A percentile compares a stretch with the other conserved stretches of the same genome.
phyloP scores from a whole-genome alignment of 257 asterid genomes.

The Forsythia suspensa region DNA sequence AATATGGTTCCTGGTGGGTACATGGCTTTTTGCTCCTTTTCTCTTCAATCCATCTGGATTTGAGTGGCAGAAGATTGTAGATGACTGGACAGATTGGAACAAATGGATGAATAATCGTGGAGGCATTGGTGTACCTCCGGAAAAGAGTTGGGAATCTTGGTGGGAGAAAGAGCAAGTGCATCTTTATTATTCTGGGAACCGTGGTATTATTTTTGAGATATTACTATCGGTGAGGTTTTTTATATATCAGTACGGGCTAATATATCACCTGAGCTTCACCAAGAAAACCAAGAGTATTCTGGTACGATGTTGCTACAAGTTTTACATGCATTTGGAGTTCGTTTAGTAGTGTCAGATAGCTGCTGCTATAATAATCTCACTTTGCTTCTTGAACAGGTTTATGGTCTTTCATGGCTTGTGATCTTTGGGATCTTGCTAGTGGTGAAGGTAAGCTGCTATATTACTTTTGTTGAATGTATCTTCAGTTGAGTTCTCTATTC shows the following conservation, averaged over 20 bases:
- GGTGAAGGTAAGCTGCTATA: slow-evolving; percentile 60
- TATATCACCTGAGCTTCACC: slow-evolving; percentile 83
- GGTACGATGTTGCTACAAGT: slow-evolving; percentile 42
- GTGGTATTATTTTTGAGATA: slow-evolving; percentile 73
- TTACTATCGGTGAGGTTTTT: slow-evolving; percentile 82
- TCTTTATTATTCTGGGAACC: slow-evolving; percentile 68
- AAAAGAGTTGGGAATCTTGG: slow-evolving; percentile 98
- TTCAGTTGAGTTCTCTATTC: not conserved
- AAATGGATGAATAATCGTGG: slow-evolving; percentile 91
- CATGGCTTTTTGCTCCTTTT: slow-evolving; percentile 97
- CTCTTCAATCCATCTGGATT: slow-evolving; percentile 94
- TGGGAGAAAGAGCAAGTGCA: slow-evolving; percentile 92
- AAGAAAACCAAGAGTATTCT: slow-evolving; percentile 39
- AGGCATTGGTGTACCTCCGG: slow-evolving; percentile 88
- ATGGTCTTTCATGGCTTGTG: slow-evolving; percentile 85
- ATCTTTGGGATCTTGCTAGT: slow-evolving; percentile 55
- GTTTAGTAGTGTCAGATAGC: not conserved
- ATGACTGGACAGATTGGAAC: slow-evolving; percentile 93
- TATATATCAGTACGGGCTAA: slow-evolving; percentile 79
- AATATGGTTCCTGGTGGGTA: slow-evolving; percentile 82
- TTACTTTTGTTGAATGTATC: not conserved
- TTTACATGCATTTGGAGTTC: not conserved
- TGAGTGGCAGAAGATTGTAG: slow-evolving; percentile 93
- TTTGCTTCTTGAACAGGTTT: slow-evolving; percentile 54
- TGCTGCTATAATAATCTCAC: not conserved